Base-by-base conservation (phyloP, 1,139 yeast species). In the Yamadazyma dendronema region DNA sequence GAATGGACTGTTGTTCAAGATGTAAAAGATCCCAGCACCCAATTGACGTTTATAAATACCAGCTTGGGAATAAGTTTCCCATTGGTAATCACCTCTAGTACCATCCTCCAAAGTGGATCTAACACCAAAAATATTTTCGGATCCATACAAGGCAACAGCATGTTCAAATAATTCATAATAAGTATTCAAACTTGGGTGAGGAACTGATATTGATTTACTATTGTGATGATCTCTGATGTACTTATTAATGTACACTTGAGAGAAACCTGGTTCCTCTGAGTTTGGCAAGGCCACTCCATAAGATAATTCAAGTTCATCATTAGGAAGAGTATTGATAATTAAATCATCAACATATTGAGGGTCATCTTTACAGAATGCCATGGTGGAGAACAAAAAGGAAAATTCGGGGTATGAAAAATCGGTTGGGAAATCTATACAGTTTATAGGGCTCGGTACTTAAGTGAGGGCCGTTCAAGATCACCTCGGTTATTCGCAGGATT, bases 11-110 rank as follows among this genome's bases (percentile, higher is more conserved):
- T 67, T 64, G 28, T 57, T 54, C 37, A 79, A 72, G n/a, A 77
- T 57, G 33, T 77, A 67, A 46, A 79, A 67, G 22, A 85, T 50
- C 10, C 94, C 95, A 3, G 86, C 63, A 4, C 89, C 94, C 31
- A 84, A 64, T 36, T 74, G 59, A 35, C 61, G 57, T 38, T 75
- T 70, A 36, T 81, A 65, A 31, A 54, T 46, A 22, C 62, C 59
- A 8, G 76, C 63, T 30, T 67, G 56, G 9, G 46, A 48, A 52
- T 71, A 82, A 7, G 74, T 56, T 44, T 73, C 66, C 60, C 67
- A 84, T 23, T 61, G 62, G 59, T 77, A 85, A 19, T 49, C 48
- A 36, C 62, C 69, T 34, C 67, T 66, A 4, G 73, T 61, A n/a
- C 67, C 73, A 39, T 70, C 70, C 6, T 41, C 42, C 32, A 52